A percentile compares a stretch with the other conserved stretches of the same genome.
These are phyloP conservation scores for Helicostylum pulchrum DNA, from an alignment of 192 early-diverging fungal species.

Conservation along the genomic window DNA sequence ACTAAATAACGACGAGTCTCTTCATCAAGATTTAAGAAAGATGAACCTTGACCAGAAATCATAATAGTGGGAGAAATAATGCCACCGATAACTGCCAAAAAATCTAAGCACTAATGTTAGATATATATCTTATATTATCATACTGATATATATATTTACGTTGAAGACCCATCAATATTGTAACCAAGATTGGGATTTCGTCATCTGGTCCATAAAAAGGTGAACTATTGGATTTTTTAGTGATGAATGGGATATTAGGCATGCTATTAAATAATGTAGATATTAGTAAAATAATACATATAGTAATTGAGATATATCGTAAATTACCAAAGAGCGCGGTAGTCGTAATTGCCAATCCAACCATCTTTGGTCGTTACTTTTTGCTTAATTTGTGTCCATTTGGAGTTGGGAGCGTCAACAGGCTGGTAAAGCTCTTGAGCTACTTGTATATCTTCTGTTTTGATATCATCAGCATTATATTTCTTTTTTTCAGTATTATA, in stretches of 20 bases:
- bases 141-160: constrained; percentile 4
- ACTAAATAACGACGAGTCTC: constrained; percentile 42
- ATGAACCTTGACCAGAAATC: constrained; percentile 37
- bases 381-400: constrained; percentile 3
- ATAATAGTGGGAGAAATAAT: constrained; percentile 40
- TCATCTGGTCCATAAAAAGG: constrained; percentile 50
- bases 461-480: constrained; percentile 1
- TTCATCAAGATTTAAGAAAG: constrained; percentile 41
- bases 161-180: constrained; percentile 38
- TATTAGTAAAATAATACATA: background rate
- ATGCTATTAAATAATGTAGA: constrained; percentile 12
- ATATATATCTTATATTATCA: background rate
- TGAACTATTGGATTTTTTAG: constrained; percentile 18
- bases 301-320: background rate
- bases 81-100: constrained; percentile 30
- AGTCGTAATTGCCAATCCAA: constrained; percentile 43
- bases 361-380: constrained; percentile 33
- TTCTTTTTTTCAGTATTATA: constrained; percentile 5
- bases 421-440: background rate
- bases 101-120: constrained; percentile 4
- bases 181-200: constrained; percentile 42
- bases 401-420: background rate
- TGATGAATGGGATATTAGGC: constrained; percentile 36
- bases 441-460: background rate
- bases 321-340: constrained; percentile 33